phyloP scores from a whole-genome alignment of 495 filamentous ascomycete genomes.

The Tuber aestivum region DNA sequence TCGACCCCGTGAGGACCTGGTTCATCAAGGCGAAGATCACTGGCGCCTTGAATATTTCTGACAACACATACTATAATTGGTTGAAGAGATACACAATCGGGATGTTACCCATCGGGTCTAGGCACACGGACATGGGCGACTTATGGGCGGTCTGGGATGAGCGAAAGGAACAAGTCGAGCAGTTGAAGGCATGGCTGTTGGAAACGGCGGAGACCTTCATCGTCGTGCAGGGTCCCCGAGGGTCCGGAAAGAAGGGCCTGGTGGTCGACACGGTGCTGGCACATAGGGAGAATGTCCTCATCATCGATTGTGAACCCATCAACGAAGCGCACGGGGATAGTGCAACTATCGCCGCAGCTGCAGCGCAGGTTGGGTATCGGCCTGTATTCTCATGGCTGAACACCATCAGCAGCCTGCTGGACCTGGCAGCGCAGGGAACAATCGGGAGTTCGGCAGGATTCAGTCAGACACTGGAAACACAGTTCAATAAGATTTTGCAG shows the following conservation, averaged over 20 bases:
- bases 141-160: constrained; percentile 84
- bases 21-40: constrained; percentile 85
- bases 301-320: constrained; percentile 94
- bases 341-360: constrained; percentile 76
- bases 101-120: constrained; percentile 55
- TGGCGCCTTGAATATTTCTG: constrained; percentile 62
- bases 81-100: constrained; percentile 72
- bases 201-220: constrained; percentile 90
- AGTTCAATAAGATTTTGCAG: constrained; percentile 85
- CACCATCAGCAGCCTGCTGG: constrained; percentile 81
- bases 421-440: constrained; percentile 86
- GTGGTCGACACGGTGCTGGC: constrained; percentile 78
- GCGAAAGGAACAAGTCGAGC: constrained; percentile 68
- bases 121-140: constrained; percentile 58
- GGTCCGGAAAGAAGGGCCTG: constrained; percentile 83
- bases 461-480: constrained; percentile 85
- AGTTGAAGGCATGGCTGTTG: constrained; percentile 76
- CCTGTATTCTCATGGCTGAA: constrained; percentile 97
- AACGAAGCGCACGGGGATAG: constrained; percentile 86
- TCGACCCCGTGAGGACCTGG: constrained; percentile 87
- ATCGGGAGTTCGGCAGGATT: constrained; percentile 94
- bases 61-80: constrained; percentile 69
- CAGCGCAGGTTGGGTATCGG: constrained; percentile 78
- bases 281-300: constrained; percentile 66
- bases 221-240: constrained; percentile 83